Evolutionary conservation across 306 rosid species (phyloP).

Genomic region (Abrus precatorius): DNA sequence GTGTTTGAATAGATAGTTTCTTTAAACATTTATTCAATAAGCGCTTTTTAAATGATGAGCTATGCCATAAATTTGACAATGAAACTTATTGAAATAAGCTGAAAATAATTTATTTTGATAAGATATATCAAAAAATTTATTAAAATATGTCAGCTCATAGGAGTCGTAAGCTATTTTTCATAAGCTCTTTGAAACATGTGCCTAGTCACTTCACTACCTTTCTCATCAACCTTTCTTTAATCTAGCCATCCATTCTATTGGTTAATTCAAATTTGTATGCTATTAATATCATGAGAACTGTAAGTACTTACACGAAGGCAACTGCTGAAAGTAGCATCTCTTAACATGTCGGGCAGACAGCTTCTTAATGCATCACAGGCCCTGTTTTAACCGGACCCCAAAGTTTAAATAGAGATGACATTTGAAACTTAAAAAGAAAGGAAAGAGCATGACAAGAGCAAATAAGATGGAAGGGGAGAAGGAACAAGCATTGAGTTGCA

Average conservation of each 20-base stretch:
- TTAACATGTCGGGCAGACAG: constrained; percentile 90
- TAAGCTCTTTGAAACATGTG: no score
- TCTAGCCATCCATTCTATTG: not conserved
- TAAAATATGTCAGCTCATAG: no score
- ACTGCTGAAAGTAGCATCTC: constrained; percentile 89
- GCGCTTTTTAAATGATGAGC: no score
- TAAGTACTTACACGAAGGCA: constrained; percentile 80
- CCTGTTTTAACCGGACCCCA: constrained; percentile 57
- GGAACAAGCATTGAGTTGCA: constrained; percentile 14
- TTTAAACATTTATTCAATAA: no score
- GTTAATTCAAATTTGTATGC: not conserved
- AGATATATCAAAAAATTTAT: no score
- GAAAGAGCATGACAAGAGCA: not conserved
- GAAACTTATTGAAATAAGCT: no score
- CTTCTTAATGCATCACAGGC: constrained; percentile 95
- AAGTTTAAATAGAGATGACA: constrained; percentile 4
- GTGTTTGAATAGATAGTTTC: no score
- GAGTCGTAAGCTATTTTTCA: no score
- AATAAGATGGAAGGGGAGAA: not conserved
- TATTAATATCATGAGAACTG: not conserved
- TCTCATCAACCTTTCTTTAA: not conserved
- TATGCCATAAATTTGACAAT: no score
- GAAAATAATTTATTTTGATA: no score
- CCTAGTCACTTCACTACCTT: not conserved
- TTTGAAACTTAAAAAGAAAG: not conserved